Conservation (phyloP, 441 rosid genomes). For the Syzygium malaccense region DNA sequence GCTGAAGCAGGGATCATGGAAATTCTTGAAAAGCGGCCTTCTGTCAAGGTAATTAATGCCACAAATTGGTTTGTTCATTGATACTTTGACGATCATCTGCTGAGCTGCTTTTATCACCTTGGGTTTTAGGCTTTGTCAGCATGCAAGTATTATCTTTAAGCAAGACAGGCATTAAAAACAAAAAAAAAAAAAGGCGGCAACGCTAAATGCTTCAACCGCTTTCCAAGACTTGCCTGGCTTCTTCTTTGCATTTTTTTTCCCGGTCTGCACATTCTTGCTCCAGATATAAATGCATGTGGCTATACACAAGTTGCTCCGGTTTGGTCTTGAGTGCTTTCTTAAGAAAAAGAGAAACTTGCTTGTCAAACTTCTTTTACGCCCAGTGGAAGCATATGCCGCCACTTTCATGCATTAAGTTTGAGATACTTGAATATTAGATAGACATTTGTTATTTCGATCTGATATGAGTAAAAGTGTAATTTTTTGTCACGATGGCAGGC, state of each 20-base stretch:
- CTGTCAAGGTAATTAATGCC: constrained; percentile 54
- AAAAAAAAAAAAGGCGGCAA: background rate
- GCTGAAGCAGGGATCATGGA: constrained; percentile 70
- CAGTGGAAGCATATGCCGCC: background rate
- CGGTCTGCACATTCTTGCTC: background rate
- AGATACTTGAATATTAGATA: background rate
- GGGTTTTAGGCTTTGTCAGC: background rate
- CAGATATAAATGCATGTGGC: background rate
- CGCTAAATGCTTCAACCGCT: background rate
- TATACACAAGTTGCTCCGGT: background rate
- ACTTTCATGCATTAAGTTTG: background rate
- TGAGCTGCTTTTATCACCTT: background rate
- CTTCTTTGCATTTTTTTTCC: background rate
- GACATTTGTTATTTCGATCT: background rate
- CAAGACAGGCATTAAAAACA: background rate
- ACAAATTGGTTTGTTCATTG: background rate
- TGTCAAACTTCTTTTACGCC: background rate
- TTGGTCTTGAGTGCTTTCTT: background rate
- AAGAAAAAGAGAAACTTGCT: background rate
- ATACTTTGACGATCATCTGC: background rate
- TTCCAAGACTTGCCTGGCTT: background rate
- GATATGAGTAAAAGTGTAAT: background rate
- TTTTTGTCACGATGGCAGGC: constrained; percentile 33
- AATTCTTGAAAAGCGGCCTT: constrained; percentile 45
- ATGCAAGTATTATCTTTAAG: background rate